Conservation (phyloP, 495 filamentous ascomycete genomes). For the Xylaria grammica region DNA sequence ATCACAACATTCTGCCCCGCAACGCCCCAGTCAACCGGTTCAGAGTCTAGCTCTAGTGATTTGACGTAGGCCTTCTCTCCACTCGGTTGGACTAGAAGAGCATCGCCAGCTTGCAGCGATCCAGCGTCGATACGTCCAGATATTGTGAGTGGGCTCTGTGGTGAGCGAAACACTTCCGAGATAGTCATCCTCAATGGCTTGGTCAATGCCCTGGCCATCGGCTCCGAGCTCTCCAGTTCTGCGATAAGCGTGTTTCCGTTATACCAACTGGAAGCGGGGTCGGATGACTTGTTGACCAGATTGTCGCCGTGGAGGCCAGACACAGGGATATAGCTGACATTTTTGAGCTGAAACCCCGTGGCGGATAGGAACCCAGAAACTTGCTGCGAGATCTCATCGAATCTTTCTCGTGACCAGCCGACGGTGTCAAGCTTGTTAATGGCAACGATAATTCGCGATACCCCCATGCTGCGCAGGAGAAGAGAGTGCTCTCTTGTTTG, state of each 20-base stretch:
- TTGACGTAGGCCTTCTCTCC: constrained; percentile 79
- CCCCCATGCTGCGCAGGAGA: constrained; percentile 89
- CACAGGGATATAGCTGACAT: constrained; percentile 84
- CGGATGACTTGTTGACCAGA: constrained; percentile 65
- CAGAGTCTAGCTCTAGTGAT: constrained; percentile 74
- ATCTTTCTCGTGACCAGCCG: constrained; percentile 78
- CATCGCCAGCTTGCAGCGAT: constrained; percentile 81
- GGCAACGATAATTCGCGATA: constrained; percentile 83
- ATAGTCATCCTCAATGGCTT: constrained; percentile 87
- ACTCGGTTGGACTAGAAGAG: constrained; percentile 77
- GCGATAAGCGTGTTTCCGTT: constrained; percentile 76
- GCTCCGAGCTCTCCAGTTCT: constrained; percentile 80
- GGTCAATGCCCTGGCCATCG: constrained; percentile 68
- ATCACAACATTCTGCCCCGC: constrained; percentile 88
- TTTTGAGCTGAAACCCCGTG: constrained; percentile 79
- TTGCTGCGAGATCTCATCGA: constrained; percentile 83
- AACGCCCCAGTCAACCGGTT: constrained; percentile 86
- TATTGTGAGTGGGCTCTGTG: constrained; percentile 82
- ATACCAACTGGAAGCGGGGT: constrained; percentile 75
- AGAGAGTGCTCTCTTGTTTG: constrained; percentile 95
- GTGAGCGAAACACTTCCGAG: constrained; percentile 65
- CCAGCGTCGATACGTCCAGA: constrained; percentile 88
- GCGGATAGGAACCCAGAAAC: constrained; percentile 79
- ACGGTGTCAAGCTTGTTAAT: constrained; percentile 94
- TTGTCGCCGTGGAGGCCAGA: constrained; percentile 90